These are phyloP conservation scores for Triadica sebifera DNA, from an alignment of 345 rosid genomes.

Conservation along the genomic window DNA sequence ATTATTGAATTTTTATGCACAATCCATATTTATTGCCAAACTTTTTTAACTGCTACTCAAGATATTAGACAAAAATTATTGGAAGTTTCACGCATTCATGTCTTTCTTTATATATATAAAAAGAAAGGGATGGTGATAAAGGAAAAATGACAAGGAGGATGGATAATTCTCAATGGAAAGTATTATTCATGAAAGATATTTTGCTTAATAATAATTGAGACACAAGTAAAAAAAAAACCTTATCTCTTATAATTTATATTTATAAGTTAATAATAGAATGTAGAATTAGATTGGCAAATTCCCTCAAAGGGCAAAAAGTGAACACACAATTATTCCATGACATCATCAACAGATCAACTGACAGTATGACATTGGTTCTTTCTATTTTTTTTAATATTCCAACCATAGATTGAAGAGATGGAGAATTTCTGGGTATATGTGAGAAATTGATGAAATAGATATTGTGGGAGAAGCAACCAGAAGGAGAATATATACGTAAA, in stretches of 20 bases:
- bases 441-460: too few species aligned
- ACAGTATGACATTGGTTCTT: neutral
- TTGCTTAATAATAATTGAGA: conserved; percentile 23
- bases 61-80: neutral
- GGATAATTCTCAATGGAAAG: neutral
- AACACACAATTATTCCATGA: conserved; percentile 7
- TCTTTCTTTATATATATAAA: neutral
- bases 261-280: neutral
- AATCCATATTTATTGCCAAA: neutral
- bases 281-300: neutral
- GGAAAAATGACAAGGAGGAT: conserved; percentile 17
- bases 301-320: neutral
- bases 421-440: neutral
- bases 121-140: neutral
- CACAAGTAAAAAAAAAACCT: neutral
- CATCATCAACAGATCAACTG: conserved; percentile 23
- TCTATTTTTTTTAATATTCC: neutral
- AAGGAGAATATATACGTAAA: neutral
- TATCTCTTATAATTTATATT: neutral
- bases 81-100: conserved; percentile 1
- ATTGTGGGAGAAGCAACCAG: neutral
- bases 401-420: neutral
- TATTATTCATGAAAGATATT: conserved; percentile 10
- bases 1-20: too few species aligned
- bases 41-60: neutral